Evolutionary conservation across 805 yeast genomes (phyloP), one percentile per base, ranked within the genome.

Genomic region (Wickerhamomyces chambardii): DNA sequence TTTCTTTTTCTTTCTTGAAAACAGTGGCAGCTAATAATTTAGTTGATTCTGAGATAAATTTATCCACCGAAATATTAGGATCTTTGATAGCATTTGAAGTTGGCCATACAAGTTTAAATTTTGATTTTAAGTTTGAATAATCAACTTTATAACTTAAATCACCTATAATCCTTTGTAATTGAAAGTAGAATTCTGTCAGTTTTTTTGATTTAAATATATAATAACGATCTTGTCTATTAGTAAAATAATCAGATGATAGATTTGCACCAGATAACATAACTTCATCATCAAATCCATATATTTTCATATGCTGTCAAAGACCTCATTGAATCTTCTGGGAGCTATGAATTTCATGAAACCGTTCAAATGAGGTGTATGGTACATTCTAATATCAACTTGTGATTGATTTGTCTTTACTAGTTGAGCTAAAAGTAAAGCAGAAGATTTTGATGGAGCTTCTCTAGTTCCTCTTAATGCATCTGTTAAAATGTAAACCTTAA

Each of bases 271-370:
- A 73, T 24, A 92, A 66, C 15, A 92, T 71, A 29, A 92, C 75
- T 51, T 89, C 95, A 48, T 86, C 76, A 55, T 92, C 98, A 49
- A 89, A 78, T 2, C 98, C 98, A 55, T 92, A 92, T 21, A 92
- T 70, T 55, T 92, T 92, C 97, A 92, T 92, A 53, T 92, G 98
- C 56, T 92, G 98, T 34, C 98, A 46, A 72, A 66, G 4, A 94
- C 89, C 60, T 92, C 98, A 56, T 89, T 87, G 43, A 90, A 66
- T 42, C 98, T 69, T 39, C 72, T 79, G 1, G 98, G 98, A 3
- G 86, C 67, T 30, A 83, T 31, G 8, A 59, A 45, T 50, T 78
- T 77, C 37, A 73, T 70, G 39, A 84, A 50, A 0, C 95, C 95
- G 28, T 70, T 62, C 45, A 84, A 67, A 42, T 80, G 79, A 0